Evolutionary conservation across 2,329 filamentous ascomycete genomes (phyloP).

Genomic region (Botrytis galanthina): DNA sequence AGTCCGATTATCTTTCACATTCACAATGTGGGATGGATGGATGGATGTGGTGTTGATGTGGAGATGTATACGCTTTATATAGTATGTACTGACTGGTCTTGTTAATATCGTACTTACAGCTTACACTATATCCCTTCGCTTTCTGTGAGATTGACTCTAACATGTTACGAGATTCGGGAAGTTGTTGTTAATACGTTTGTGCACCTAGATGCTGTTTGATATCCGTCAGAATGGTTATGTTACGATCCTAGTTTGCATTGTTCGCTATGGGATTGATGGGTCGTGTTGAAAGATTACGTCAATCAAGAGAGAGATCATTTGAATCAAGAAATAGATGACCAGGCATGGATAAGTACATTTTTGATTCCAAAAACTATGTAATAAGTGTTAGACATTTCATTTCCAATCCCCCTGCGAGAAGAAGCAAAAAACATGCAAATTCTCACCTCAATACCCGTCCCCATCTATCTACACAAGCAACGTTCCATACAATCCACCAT

Average conservation of each 20-base stretch:
- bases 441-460: too few relatives aligned
- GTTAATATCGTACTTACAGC: background rate
- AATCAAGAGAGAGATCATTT: background rate
- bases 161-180: too few relatives aligned
- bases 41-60: background rate
- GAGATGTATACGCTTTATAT: too few relatives aligned
- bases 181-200: background rate
- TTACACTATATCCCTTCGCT: background rate
- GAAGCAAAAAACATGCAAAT: too few relatives aligned
- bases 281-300: too few relatives aligned
- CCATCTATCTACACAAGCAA: background rate
- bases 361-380: too few relatives aligned
- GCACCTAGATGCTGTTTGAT: too few relatives aligned
- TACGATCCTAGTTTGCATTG: too few relatives aligned
- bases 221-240: background rate
- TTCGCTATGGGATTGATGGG: too few relatives aligned
- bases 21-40: background rate
- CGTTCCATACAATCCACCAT: constrained; percentile 24
- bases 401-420: too few relatives aligned
- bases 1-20: background rate
- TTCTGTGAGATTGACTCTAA: background rate
- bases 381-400: background rate
- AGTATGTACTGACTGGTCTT: background rate
- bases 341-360: too few relatives aligned
- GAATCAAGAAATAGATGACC: too few relatives aligned